Evolutionary conservation across 441 rosid species (phyloP), one percentile per base, ranked within the genome.

Genomic region (Hypseocharis bilobata): DNA sequence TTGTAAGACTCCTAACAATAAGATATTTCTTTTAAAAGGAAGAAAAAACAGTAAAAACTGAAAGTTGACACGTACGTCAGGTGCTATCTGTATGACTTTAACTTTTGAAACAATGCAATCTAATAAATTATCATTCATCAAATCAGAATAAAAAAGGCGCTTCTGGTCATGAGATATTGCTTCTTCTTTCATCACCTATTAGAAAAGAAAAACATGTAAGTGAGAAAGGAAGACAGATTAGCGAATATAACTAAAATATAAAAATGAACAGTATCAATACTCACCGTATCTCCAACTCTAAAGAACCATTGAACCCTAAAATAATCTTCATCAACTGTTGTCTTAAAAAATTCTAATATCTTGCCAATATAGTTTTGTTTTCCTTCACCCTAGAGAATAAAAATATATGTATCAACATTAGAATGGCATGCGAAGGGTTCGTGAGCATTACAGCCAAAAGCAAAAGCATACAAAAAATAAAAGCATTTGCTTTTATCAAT

Each of bases 301-400:
- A 70, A 77, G 11, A 72, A 77, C 81, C 81, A 80, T 1, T 28
- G 75, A 58, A 73, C 74, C 0, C 32, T 59, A 42, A 74, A 80
- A 10, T 62, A 70, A 0, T 63, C 63, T 13, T 72, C 76, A 1
- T 62, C 68, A 62, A 72, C 70, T 2, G 10, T 0, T 1, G 70
- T 47, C 63, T 80, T 71, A 10, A 77, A 80, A 17, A 74, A n/a
- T 22, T 80, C 76, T 0, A 77, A 7, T 19, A 74, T 72, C 47
- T 67, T 74, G 1, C 77, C 77, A 10, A 77, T 74, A 13, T 67
- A 74, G 42, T 74, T 62, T 0, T 67, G 47, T 0, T 36, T 60
- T 6, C 68, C 70, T 16, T 68, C 72, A 38, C 63, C 74, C 84
- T 81, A 56, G 1, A 63, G 10, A 14, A 47, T 17, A 6, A 47